phyloP scores from a whole-genome alignment of 306 rosid species.

The Macrotyloma uniflorum region DNA sequence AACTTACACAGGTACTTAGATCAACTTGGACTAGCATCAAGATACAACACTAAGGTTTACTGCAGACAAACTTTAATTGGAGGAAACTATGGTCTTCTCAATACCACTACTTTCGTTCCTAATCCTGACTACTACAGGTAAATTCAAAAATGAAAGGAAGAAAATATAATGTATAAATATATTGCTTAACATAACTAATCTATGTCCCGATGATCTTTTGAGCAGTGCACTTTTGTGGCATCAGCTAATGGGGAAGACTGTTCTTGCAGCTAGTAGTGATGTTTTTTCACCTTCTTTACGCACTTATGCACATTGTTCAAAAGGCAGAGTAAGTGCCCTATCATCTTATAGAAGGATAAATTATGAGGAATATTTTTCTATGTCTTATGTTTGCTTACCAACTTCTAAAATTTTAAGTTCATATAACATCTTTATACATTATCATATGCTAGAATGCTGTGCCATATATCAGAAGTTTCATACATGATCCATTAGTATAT shows the following conservation, averaged over 20 bases:
- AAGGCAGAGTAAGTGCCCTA: constrained; percentile 69
- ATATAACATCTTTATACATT: neutral
- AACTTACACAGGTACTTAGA: constrained; percentile 85
- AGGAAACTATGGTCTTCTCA: constrained; percentile 92
- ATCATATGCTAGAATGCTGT: neutral
- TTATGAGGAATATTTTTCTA: neutral
- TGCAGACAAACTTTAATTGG: constrained; percentile 94
- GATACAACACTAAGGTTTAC: constrained; percentile 72
- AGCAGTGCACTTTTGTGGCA: constrained; percentile 93
- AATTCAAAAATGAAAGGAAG: neutral
- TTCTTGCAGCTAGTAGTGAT: constrained; percentile 55
- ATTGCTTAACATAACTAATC: constrained; percentile 21
- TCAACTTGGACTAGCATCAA: constrained; percentile 95
- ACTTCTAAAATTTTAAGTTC: neutral
- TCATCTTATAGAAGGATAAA: neutral
- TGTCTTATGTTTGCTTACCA: neutral
- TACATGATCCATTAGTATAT: neutral
- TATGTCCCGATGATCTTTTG: constrained; percentile 35
- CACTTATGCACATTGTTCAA: constrained; percentile 86
- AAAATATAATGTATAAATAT: neutral
- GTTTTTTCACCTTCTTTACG: constrained; percentile 70
- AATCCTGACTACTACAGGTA: constrained; percentile 94
- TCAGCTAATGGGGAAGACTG: constrained; percentile 83
- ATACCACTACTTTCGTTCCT: constrained; percentile 74
- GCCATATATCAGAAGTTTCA: neutral